phyloP scores from a whole-genome alignment of 2,329 filamentous ascomycete species.

The Phialocephala sp. region DNA sequence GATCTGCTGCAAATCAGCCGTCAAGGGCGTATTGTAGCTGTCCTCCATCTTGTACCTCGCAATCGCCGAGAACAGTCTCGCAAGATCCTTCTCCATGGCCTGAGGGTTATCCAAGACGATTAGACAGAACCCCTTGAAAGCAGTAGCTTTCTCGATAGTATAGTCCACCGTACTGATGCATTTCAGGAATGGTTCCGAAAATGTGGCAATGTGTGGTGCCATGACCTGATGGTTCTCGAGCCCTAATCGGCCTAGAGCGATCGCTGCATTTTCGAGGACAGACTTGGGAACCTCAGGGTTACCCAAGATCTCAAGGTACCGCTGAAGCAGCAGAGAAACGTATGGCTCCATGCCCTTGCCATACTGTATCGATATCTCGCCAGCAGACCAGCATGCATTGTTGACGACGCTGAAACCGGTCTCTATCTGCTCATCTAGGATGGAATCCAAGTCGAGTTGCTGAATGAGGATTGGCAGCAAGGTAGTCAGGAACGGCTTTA shows the following conservation, averaged over 20 bases:
- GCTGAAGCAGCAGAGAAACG: conserved; percentile 76
- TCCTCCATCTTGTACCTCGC: conserved; percentile 73
- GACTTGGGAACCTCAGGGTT: conserved; percentile 86
- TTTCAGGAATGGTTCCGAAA: conserved; percentile 80
- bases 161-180: conserved; percentile 85
- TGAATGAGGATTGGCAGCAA: conserved; percentile 83
- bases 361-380: conserved; percentile 86
- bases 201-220: conserved; percentile 78
- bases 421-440: conserved; percentile 81
- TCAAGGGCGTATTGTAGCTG: conserved; percentile 48
- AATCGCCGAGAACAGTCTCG: conserved; percentile 84
- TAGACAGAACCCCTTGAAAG: conserved; percentile 87
- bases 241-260: conserved; percentile 87
- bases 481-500: conserved; percentile 74
- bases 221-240: conserved; percentile 77
- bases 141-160: conserved; percentile 92
- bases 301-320: conserved; percentile 81
- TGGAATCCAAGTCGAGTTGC: conserved; percentile 82
- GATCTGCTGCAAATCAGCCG: conserved; percentile 40
- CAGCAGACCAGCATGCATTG: conserved; percentile 96
- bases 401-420: conserved; percentile 91
- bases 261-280: conserved; percentile 91
- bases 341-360: conserved; percentile 78
- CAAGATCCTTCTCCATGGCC: conserved; percentile 86
- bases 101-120: conserved; percentile 86